Evolutionary conservation across 2,329 filamentous ascomycete species (phyloP).

Genomic region (Aspergillus alliaceus): DNA sequence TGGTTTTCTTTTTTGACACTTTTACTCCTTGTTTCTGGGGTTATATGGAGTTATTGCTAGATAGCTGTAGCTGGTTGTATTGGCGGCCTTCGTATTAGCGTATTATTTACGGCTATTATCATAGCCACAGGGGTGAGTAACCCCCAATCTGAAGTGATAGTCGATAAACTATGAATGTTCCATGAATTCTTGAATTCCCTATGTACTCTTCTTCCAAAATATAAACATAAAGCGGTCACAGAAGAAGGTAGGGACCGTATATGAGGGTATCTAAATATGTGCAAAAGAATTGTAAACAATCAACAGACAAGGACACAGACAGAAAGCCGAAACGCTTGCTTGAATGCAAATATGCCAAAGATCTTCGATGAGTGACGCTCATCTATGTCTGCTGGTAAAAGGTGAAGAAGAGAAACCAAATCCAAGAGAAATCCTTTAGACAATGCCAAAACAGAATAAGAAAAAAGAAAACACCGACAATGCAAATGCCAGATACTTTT

Average conservation of each 20-base stretch:
- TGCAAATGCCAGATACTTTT: constrained; percentile 11
- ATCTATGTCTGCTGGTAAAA: background rate
- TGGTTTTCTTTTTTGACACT: background rate
- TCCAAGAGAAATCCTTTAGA: background rate
- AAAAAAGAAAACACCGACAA: constrained; percentile 4
- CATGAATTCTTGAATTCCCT: background rate
- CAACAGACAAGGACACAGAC: constrained; percentile 16
- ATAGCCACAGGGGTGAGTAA: no score
- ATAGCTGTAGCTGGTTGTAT: background rate
- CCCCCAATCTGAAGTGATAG: no score
- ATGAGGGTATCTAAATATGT: constrained; percentile 22
- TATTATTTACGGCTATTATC: background rate
- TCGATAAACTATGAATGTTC: no score
- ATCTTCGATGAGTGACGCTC: constrained; percentile 4
- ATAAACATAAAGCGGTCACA: background rate
- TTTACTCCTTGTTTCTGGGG: background rate
- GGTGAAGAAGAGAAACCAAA: background rate
- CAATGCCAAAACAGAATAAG: background rate
- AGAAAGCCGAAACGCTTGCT: constrained; percentile 4
- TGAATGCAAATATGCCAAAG: constrained; percentile 4
- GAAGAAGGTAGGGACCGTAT: constrained; percentile 9
- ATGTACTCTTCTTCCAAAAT: constrained; percentile 1
- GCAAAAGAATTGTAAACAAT: constrained; percentile 11
- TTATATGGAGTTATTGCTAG: background rate
- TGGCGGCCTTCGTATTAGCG: background rate